Base-by-base conservation (phyloP, 345 rosid genomes). In the Camelina hispida region DNA sequence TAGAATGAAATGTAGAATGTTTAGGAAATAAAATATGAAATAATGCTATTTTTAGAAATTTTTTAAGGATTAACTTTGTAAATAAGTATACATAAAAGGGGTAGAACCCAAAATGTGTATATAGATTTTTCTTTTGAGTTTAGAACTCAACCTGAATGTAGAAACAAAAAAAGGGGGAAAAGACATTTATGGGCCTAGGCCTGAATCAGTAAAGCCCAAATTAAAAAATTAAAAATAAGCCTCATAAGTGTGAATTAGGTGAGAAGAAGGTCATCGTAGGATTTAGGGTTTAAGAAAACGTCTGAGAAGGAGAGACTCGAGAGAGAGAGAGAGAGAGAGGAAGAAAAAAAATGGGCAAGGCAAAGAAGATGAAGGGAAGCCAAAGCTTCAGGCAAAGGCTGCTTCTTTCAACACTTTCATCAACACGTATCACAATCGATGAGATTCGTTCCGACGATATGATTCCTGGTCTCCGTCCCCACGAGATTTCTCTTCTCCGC, bases 401-500 rank as follows among this genome's bases (percentile, higher is more conserved):
- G n/a, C 83, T 92, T 8, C 80, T 92, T 38, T 71, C 99, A 12
- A 89, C 93, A 1, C 89, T 92, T 57, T 84, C 89, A 6, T 78
- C 85, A 11, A 88, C 86, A 23, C 85, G 97, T 17, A 55, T 92
- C 59, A 38, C 72, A 50, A 79, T 95, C 6, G 88, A 90, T 5
- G 97, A 84, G 57, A 89, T 95, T 66, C 93, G 91, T 34, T 75
- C 91, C 64, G 87, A 87, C 22, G 84, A 87, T 30, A 84, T 80
- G 46, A 62, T 84, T 58, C 97, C 99, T 2, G 97, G 98, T 51
- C 97, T 90, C 69, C 91, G 78, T 5, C 88, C 81, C 14, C 86
- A 92, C 60, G 96, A 95, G 85, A 70, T 92, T 76, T 87, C 93
- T 79, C 85, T 95, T 65, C 84, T 92, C 67, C 96, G 88, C 78